Evolutionary conservation across 805 yeast species (phyloP).

Genomic region (Metschnikowia lochheadii): DNA sequence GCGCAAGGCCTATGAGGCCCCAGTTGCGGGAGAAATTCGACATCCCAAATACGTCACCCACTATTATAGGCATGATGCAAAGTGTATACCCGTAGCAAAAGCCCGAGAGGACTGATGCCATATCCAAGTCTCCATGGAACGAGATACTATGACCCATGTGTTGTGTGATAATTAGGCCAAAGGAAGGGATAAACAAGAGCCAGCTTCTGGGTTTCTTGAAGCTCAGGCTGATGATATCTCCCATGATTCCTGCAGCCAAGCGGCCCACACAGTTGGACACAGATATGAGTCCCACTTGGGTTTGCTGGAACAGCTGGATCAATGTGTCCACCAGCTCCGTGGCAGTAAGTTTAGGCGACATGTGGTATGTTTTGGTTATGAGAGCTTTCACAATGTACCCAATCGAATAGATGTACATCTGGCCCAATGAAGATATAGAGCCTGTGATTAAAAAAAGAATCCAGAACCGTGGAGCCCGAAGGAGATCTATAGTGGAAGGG

Average conservation of each 20-base stretch:
- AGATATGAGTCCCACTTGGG: slow-evolving; percentile 71
- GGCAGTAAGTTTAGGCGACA: slow-evolving; percentile 7
- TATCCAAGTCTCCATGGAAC: slow-evolving; percentile 39
- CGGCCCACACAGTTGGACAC: slow-evolving; percentile 66
- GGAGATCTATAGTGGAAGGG: slow-evolving; percentile 10
- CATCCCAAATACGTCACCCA: slow-evolving; percentile 73
- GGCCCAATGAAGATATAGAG: slow-evolving; percentile 40
- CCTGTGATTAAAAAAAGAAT: slow-evolving; percentile 36
- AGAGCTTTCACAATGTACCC: slow-evolving; percentile 45
- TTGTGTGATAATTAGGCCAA: slow-evolving; percentile 49
- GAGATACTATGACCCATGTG: slow-evolving; percentile 37
- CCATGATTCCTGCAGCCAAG: slow-evolving; percentile 55
- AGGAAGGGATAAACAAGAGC: slow-evolving; percentile 51
- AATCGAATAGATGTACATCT: slow-evolving; percentile 45
- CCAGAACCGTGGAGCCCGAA: slow-evolving; percentile 33
- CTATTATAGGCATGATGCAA: slow-evolving; percentile 70
- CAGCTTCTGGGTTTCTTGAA: slow-evolving; percentile 46
- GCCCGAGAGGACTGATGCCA: slow-evolving; percentile 57
- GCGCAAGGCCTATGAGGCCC: slow-evolving; percentile 68
- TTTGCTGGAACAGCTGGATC: slow-evolving; percentile 57
- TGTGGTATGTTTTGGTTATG: slow-evolving; percentile 14
- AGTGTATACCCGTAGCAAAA: slow-evolving; percentile 69
- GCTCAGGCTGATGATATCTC: slow-evolving; percentile 54
- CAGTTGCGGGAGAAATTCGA: slow-evolving; percentile 63
- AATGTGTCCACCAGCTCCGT: slow-evolving; percentile 22